phyloP scores from a whole-genome alignment of 1,284 basidiomycete species.

The Sporisorium sorghi region DNA sequence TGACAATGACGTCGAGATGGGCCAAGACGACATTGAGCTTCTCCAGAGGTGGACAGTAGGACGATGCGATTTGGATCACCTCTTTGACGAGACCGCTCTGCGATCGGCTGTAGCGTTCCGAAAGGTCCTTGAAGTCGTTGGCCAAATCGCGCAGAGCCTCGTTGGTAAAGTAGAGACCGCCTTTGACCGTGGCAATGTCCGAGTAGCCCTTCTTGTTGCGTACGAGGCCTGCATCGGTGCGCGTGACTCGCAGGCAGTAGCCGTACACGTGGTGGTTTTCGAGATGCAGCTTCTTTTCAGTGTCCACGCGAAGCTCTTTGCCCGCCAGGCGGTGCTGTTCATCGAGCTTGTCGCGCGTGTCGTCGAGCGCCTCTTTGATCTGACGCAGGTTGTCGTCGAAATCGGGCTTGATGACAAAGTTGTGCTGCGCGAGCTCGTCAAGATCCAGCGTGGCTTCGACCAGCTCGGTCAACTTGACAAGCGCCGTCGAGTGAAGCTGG shows the following conservation, averaged over 20 bases:
- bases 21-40: conserved; percentile 87
- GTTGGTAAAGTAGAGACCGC: conserved; percentile 93
- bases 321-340: conserved; percentile 82
- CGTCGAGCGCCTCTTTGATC: conserved; percentile 78
- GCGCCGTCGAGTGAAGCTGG: conserved; percentile 33
- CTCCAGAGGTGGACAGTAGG: conserved; percentile 88
- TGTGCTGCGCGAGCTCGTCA: conserved; percentile 83
- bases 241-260: conserved; percentile 89
- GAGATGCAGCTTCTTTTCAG: conserved; percentile 94
- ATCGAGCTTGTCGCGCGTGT: conserved; percentile 84
- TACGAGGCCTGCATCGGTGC: conserved; percentile 80
- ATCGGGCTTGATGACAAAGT: conserved; percentile 92
- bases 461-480: conserved; percentile 82
- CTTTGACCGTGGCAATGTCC: conserved; percentile 87
- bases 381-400: conserved; percentile 82
- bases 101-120: conserved; percentile 78
- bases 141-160: conserved; percentile 79
- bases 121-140: conserved; percentile 80
- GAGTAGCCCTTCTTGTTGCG: conserved; percentile 79
- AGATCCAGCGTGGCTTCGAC: conserved; percentile 96
- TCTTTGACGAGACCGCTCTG: conserved; percentile 90
- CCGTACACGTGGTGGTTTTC: conserved; percentile 92
- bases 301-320: conserved; percentile 82
- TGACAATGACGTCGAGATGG: conserved; percentile 87
- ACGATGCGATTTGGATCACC: conserved; percentile 85